A percentile compares a stretch with the other conserved stretches of the same genome.
Conservation (phyloP, 1,284 basidiomycete genomes). For the Cystobasidiaceae sp. region DNA sequence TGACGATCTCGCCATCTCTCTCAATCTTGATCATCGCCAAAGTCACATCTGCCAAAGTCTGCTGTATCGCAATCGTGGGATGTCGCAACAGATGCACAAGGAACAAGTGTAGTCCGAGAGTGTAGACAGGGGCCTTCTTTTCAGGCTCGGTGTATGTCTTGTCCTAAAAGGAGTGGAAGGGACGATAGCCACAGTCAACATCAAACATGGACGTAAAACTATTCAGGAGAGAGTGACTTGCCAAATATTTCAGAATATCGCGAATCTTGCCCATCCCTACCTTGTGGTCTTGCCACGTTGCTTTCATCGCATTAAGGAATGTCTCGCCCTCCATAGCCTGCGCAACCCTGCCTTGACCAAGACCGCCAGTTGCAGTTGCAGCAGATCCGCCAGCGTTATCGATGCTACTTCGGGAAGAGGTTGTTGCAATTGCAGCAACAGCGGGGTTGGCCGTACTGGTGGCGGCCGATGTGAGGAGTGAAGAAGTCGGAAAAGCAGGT, state of each 20-base stretch:
- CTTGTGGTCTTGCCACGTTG: constrained; percentile 91
- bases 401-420: constrained; percentile 30
- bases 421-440: constrained; percentile 42
- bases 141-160: constrained; percentile 48
- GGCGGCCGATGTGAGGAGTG: constrained; percentile 50
- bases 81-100: constrained; percentile 68
- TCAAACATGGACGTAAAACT: background rate
- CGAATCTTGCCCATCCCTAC: constrained; percentile 83
- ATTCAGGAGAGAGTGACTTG: constrained; percentile 48
- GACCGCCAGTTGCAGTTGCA: constrained; percentile 24
- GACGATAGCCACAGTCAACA: background rate
- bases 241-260: constrained; percentile 94
- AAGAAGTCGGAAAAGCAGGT: constrained; percentile 67
- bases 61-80: constrained; percentile 64
- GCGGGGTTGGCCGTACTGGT: constrained; percentile 33
- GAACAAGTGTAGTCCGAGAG: constrained; percentile 78
- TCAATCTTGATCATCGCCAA: constrained; percentile 84
- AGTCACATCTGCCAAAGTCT: constrained; percentile 72
- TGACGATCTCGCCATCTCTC: constrained; percentile 84
- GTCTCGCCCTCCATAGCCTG: constrained; percentile 64
- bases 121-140: constrained; percentile 60
- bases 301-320: constrained; percentile 73
- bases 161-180: constrained; percentile 56
- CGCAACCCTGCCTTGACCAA: constrained; percentile 36
- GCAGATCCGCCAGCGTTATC: constrained; percentile 30